These are phyloP conservation scores for Penicillium sp. DNA, from an alignment of 2,329 filamentous ascomycete species.

Conservation along the genomic window DNA sequence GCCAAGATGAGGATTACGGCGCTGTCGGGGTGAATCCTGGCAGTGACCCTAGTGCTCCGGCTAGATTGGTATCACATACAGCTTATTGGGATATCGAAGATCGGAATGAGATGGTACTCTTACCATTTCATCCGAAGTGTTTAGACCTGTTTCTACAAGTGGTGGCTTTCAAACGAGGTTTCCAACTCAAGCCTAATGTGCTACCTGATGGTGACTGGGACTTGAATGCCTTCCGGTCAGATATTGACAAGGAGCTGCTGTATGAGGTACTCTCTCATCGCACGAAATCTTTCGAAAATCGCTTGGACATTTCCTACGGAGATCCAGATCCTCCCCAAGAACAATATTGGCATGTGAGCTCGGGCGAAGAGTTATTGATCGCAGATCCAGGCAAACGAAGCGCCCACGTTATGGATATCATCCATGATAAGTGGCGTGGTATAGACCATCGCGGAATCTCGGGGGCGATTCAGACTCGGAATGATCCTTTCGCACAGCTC, in stretches of 20 bases:
- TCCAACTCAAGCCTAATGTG: not conserved
- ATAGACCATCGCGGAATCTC: not conserved
- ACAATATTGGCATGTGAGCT: not conserved
- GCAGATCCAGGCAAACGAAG: not conserved
- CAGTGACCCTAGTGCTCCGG: not conserved
- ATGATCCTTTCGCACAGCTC: not conserved
- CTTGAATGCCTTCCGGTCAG: not conserved
- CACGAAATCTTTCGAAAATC: not conserved
- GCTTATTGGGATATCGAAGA: not conserved
- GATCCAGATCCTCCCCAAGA: not conserved
- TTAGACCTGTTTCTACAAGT: not conserved
- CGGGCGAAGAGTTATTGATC: constrained; percentile 1
- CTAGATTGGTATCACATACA: not conserved
- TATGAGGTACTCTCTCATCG: not conserved
- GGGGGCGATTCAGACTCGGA: not conserved
- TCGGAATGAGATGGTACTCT: not conserved
- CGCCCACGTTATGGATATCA: not conserved
- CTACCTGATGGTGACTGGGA: not conserved
- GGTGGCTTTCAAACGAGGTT: not conserved
- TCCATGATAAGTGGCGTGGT: not conserved
- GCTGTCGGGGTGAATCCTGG: not conserved
- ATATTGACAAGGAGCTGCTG: not conserved
- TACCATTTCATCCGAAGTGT: constrained; percentile 1
- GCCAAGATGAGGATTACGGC: not conserved
- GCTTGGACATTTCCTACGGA: not conserved